phyloP scores from a whole-genome alignment of 345 rosid species.

The Streptanthus diversifolius region DNA sequence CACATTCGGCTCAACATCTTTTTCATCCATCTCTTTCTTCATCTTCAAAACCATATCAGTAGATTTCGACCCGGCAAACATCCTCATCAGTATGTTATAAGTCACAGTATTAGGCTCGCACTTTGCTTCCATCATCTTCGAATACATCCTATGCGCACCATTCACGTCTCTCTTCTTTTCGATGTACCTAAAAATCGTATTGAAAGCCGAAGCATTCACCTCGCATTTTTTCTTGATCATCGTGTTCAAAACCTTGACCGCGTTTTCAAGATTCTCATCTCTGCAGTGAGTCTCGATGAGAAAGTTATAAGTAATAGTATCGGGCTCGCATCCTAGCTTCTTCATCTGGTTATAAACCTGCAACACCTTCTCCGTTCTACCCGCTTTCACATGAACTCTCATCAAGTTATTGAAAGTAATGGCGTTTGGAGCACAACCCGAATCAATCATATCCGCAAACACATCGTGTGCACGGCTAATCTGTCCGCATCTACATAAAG shows the following conservation, averaged over 20 bases:
- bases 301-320: conserved; percentile 67
- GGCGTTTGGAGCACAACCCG: conserved; percentile 64
- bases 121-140: conserved; percentile 66
- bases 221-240: conserved; percentile 63
- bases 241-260: conserved; percentile 56
- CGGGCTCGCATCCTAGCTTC: conserved; percentile 59
- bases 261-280: conserved; percentile 62
- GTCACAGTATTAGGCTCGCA: conserved; percentile 65
- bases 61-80: conserved; percentile 67
- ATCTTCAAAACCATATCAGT: conserved; percentile 89
- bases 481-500: conserved; percentile 77
- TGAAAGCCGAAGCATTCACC: conserved; percentile 72
- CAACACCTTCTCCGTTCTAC: conserved; percentile 83
- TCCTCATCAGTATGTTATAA: conserved; percentile 70
- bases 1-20: conserved; percentile 75
- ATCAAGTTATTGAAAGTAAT: conserved; percentile 81
- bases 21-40: conserved; percentile 91
- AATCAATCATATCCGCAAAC: conserved; percentile 82
- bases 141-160: conserved; percentile 68
- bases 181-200: conserved; percentile 62
- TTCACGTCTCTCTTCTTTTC: conserved; percentile 76
- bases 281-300: conserved; percentile 72
- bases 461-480: conserved; percentile 85
- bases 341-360: conserved; percentile 95
- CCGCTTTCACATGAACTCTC: conserved; percentile 84